Percentiles rank a stretch among this genome's conserved stretches.
Evolutionary conservation across 1,139 yeast species (phyloP).

Genomic region (Taphrina populina): DNA sequence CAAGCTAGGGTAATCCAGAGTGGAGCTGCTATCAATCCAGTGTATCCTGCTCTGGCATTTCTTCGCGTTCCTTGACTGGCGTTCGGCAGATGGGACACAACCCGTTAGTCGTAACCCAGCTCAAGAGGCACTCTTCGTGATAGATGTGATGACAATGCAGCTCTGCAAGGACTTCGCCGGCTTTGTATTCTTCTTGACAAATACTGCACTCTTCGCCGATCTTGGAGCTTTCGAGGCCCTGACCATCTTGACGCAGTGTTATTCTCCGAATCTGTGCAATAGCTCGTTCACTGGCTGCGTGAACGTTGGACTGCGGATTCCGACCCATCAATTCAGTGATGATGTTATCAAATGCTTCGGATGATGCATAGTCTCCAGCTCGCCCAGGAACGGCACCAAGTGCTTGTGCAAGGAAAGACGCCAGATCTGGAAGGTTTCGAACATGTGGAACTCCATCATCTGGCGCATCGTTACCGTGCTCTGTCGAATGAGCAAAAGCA

Average conservation of each 20-base stretch:
- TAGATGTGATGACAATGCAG: conserved; percentile 23
- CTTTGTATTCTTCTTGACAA: conserved; percentile 22
- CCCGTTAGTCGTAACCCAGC: conserved; percentile 25
- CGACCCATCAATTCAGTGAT: conserved; percentile 24
- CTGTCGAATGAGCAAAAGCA: background rate
- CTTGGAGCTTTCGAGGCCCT: background rate
- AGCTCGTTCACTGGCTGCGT: conserved; percentile 7
- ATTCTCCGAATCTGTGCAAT: conserved; percentile 5
- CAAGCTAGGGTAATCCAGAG: too few species aligned
- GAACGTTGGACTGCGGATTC: conserved; percentile 28
- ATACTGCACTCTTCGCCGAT: conserved; percentile 27
- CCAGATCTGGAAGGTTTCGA: conserved; percentile 18
- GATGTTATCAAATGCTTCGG: conserved; percentile 24
- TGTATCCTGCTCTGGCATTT: background rate
- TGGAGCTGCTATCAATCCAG: conserved; percentile 6
- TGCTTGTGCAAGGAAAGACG: conserved; percentile 19
- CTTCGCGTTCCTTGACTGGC: conserved; percentile 12
- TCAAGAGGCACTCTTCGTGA: conserved; percentile 27
- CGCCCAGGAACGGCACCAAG: conserved; percentile 14
- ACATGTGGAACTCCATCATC: background rate
- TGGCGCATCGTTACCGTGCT: background rate
- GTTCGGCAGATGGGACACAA: conserved; percentile 31
- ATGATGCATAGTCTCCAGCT: conserved; percentile 20
- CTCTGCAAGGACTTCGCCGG: conserved; percentile 10
- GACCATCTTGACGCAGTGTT: background rate